Evolutionary conservation across 495 filamentous ascomycete species (phyloP).

Genomic region (Penicillium daleae): DNA sequence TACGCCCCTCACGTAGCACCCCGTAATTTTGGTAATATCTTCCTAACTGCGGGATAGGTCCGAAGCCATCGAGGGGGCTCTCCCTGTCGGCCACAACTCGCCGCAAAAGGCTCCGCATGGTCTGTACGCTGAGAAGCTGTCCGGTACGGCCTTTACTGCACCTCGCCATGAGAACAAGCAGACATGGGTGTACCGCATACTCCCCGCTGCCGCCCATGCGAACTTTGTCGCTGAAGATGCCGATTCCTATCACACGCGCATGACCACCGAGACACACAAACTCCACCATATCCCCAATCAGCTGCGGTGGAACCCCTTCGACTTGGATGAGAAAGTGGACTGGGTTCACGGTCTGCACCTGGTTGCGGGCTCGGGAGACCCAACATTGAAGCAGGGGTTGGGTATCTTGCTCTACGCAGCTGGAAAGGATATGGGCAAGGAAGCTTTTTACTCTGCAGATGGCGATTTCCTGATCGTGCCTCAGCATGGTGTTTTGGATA

Average conservation of each 20-base stretch:
- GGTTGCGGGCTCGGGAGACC: slow-evolving; percentile 81
- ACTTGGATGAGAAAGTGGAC: slow-evolving; percentile 70
- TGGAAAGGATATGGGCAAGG: slow-evolving; percentile 75
- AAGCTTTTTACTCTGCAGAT: slow-evolving; percentile 88
- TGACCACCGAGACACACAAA: slow-evolving; percentile 53
- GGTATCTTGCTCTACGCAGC: slow-evolving; percentile 84
- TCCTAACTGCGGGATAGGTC: slow-evolving; percentile 29
- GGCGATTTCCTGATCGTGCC: slow-evolving; percentile 86
- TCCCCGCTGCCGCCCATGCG: slow-evolving; percentile 81
- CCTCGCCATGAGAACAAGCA: slow-evolving; percentile 88
- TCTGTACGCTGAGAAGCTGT: slow-evolving; percentile 91
- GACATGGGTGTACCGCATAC: slow-evolving; percentile 91
- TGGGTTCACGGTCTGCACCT: slow-evolving; percentile 79
- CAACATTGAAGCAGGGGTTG: slow-evolving; percentile 76
- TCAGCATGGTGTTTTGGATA: slow-evolving; percentile 82
- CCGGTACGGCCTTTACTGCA: slow-evolving; percentile 91
- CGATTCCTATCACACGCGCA: slow-evolving; percentile 56
- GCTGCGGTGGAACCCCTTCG: slow-evolving; percentile 90
- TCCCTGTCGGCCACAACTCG: slow-evolving; percentile 76
- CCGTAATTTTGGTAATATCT: neutral
- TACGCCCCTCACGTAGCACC: slow-evolving; percentile 30
- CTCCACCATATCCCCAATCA: slow-evolving; percentile 79
- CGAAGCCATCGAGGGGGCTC: slow-evolving; percentile 60
- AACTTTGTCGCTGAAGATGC: slow-evolving; percentile 65
- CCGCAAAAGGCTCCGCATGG: slow-evolving; percentile 85